Percentiles rank a stretch among this genome's conserved stretches.
Evolutionary conservation across 2,329 filamentous ascomycete species (phyloP).

Genomic region (Diplodia seriata): DNA sequence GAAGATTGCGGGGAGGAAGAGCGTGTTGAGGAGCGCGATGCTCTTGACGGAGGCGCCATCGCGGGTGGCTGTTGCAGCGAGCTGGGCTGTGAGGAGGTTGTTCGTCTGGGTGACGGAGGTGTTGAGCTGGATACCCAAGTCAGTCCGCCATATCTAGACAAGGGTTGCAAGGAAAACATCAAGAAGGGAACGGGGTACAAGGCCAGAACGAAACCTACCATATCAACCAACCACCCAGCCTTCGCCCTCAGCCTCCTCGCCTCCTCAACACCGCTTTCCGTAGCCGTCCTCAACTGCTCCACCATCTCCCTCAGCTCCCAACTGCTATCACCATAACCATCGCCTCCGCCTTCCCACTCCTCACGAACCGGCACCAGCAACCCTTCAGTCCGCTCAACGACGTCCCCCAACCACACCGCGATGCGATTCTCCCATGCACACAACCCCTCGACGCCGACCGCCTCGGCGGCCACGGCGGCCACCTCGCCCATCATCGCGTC

Average conservation of each 20-base stretch:
- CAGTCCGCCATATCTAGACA: neutral
- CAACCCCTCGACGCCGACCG: neutral
- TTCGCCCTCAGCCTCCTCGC: conserved; percentile 8
- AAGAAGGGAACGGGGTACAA: neutral
- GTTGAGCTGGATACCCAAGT: neutral
- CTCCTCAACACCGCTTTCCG: neutral
- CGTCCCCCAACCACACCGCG: conserved; percentile 1
- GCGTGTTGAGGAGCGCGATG: conserved; percentile 50
- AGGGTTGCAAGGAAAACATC: neutral
- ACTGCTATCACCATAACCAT: neutral
- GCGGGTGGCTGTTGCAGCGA: conserved; percentile 37
- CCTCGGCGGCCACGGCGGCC: neutral
- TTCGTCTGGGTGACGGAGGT: conserved; percentile 12
- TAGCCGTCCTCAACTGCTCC: conserved; percentile 5
- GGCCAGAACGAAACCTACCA: neutral
- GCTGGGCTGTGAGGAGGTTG: conserved; percentile 30
- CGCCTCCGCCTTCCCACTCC: neutral
- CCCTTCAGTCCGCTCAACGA: neutral
- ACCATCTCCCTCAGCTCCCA: conserved; percentile 17
- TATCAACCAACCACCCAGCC: conserved; percentile 3
- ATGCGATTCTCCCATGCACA: conserved; percentile 9
- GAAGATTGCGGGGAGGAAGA: conserved; percentile 53
- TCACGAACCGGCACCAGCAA: neutral
- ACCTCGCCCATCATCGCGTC: conserved; percentile 9
- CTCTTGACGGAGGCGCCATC: conserved; percentile 50